Base-by-base conservation (phyloP, 1,139 yeast species). In the Candida frijolesensis region DNA sequence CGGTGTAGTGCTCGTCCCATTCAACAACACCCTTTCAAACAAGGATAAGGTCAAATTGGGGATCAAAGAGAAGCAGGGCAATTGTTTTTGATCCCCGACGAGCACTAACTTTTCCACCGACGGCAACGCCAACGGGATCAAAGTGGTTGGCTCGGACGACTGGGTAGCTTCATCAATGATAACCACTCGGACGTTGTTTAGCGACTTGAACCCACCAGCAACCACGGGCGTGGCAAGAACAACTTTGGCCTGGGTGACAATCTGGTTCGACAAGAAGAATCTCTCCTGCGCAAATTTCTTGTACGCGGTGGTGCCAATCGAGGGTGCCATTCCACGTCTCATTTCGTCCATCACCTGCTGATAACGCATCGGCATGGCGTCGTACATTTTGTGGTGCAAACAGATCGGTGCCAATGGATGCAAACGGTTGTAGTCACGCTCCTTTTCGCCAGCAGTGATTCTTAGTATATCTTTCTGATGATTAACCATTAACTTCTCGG, bases 141-240 rank as follows among this genome's bases (percentile, higher is more conserved):
- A 71, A 0, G 89, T 83, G 1, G 84, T 75, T 12, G 89, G 86
- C 57, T 85, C 91, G 0, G 89, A 82, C 0, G 90, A 84, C 61
- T 85, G 89, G 0, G 89, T 84, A 6, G 87, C 79, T 56, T 71
- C 75, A 51, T 66, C 81, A 85, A 84, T 82, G 34, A 84, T 84
- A 5, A 85, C 87, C 9, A 84, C 88, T 0, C 90, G 90, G 51
- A 84, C 64, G 54, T 78, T 79, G 34, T 74, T 71, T 9, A 85
- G 68, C 8, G 79, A 72, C 57, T 83, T 84, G 57, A 85, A 69
- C 3, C 89, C 87, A 47, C 89, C 90, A 7, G 89, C 85, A 34
- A 83, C 85, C 32, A 85, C 88, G 1, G 88, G 83, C 1, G 92
- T 85, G 1, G 90, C 82, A 61, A 85, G 82, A 32, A 85, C 83